Evolutionary conservation across 2,329 filamentous ascomycete genomes (phyloP).

Genomic region (Colletotrichum orchidophilum): DNA sequence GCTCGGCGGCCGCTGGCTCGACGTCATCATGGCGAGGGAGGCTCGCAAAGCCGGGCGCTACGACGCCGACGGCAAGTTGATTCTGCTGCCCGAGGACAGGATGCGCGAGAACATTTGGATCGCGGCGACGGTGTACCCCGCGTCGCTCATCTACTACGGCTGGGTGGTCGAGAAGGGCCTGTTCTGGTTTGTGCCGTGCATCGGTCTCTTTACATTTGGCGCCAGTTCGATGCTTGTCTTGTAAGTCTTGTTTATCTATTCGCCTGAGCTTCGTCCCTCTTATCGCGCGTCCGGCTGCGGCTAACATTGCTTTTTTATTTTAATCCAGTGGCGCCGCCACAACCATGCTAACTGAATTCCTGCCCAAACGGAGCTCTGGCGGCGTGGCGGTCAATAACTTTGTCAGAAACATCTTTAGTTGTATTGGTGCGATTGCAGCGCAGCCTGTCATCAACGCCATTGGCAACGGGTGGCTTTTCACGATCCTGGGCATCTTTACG

Average conservation of each 20-base stretch:
- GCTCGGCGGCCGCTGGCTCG: constrained; percentile 80
- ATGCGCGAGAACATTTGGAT: constrained; percentile 87
- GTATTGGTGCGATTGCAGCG: constrained; percentile 74
- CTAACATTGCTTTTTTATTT: constrained; percentile 28
- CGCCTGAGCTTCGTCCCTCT: not conserved
- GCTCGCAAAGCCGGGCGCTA: constrained; percentile 75
- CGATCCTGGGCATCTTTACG: constrained; percentile 61
- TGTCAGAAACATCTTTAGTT: constrained; percentile 80
- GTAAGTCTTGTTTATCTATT: constrained; percentile 39
- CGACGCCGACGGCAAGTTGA: constrained; percentile 71
- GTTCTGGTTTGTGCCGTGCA: constrained; percentile 69
- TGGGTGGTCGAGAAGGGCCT: constrained; percentile 76
- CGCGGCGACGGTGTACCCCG: constrained; percentile 75
- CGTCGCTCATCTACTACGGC: constrained; percentile 78
- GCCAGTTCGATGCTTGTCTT: constrained; percentile 83
- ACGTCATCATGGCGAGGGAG: constrained; percentile 81
- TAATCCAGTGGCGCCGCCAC: constrained; percentile 69
- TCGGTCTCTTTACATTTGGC: constrained; percentile 80
- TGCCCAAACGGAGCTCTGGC: constrained; percentile 74
- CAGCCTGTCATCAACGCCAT: constrained; percentile 76
- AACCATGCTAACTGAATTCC: constrained; percentile 88
- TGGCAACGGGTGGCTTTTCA: constrained; percentile 81
- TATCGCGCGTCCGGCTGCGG: not conserved
- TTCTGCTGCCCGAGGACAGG: constrained; percentile 81
- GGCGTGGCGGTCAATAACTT: constrained; percentile 87